Evolutionary conservation across 202 grass and related monocot species (phyloP), one percentile per base, ranked within the genome.

Genomic region (Cymbopogon flexuosus): DNA sequence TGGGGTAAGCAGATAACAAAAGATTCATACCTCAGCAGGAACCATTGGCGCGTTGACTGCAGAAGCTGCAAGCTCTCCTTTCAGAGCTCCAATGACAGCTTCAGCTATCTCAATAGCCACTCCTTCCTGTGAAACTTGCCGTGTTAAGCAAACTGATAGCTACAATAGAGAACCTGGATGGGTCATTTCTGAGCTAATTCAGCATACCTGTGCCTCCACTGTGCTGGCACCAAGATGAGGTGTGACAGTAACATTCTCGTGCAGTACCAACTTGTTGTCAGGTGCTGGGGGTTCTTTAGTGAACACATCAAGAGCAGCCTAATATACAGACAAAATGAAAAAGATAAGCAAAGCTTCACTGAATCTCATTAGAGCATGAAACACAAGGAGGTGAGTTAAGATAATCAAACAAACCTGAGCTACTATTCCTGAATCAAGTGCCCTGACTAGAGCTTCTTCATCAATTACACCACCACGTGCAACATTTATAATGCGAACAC

Each of bases 71-170:
- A 97, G 93, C 59, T 97, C 93, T n/a, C 93, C 93, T 83, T 91
- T 93, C 67, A 97, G 62, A 88, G 93, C 93, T 85, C 93, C 93
- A 85, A 93, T 90, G 52, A 97, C 93, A 75, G 93, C 93, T 97
- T 97, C 93, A 62, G 93, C 93, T 63, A 97, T 93, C 89, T 97
- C 93, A 73, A 97, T 91, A 58, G 93, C 93, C 54, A 97, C 93
- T 84, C 90, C 93, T 91, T 97, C 93, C 93, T 97, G 33, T 47
- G 18, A 15, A 85, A 47, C 62, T 47, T 58, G n/a, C 57, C 27
- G 19, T 27, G 45, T 19, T 80, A 66, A 81, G 81, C 29, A 84
- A 33, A n/a, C n/a, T 52, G 19, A 71, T 12, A 42, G 39, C 0
- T 56, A 62, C 0, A 21, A 62, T 0, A 29, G 74, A 47, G 10